Conservation (phyloP, 1,284 basidiomycete species). For the Tilletia indica region DNA sequence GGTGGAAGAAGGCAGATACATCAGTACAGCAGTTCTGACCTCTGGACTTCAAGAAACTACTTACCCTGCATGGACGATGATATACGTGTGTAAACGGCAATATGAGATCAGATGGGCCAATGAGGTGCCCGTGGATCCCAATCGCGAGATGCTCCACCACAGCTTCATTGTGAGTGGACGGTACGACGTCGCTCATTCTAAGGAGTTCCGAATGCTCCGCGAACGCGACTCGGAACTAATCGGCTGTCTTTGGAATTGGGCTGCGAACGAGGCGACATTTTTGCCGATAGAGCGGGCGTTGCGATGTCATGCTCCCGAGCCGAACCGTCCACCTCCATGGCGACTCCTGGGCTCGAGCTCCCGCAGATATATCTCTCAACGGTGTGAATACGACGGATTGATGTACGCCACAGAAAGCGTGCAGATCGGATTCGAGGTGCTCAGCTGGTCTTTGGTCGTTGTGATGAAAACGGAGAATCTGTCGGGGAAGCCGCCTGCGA, state of each 20-base stretch:
- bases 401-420: not conserved
- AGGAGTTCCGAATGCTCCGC: too few species aligned
- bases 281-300: too few species aligned
- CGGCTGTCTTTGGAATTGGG: too few species aligned
- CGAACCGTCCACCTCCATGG: not conserved
- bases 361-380: not conserved
- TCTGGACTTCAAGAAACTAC: too few species aligned
- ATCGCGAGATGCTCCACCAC: constrained; percentile 16
- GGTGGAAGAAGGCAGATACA: too few species aligned
- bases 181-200: too few species aligned
- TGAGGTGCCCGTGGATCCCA: not conserved
- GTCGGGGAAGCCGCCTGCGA: not conserved
- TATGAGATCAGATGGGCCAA: too few species aligned
- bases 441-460: not conserved
- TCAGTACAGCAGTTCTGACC: too few species aligned
- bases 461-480: constrained; percentile 8
- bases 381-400: constrained; percentile 8
- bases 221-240: too few species aligned
- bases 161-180: constrained; percentile 1
- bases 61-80: too few species aligned
- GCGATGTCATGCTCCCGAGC: not conserved
- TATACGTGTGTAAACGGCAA: too few species aligned
- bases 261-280: too few species aligned
- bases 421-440: not conserved
- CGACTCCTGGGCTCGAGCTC: constrained; percentile 1